A percentile compares a stretch with the other conserved stretches of the same genome.
Evolutionary conservation across 176 grass and related monocot genomes (phyloP).

Genomic region (Eleusine indica): DNA sequence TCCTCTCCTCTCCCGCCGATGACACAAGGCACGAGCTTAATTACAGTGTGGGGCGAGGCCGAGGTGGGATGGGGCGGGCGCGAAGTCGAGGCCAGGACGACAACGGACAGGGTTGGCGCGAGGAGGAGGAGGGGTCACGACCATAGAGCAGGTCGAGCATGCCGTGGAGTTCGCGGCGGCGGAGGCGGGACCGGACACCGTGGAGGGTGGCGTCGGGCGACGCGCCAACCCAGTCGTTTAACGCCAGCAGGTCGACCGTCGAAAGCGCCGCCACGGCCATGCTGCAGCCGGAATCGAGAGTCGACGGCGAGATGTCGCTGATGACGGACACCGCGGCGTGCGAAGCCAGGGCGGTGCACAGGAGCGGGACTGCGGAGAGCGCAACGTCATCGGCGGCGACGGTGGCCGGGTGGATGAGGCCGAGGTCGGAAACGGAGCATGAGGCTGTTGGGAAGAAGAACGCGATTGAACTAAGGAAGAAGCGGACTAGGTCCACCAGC

Average conservation of each 20-base stretch:
- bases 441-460: constrained; percentile 54
- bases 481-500: constrained; percentile 71
- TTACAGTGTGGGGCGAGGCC: no score
- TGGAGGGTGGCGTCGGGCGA: constrained; percentile 35
- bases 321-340: constrained; percentile 58
- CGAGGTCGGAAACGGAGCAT: constrained; percentile 59
- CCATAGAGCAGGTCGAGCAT: constrained; percentile 64
- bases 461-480: constrained; percentile 69
- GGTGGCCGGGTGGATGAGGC: constrained; percentile 45
- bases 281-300: constrained; percentile 44
- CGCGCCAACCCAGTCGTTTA: constrained; percentile 36
- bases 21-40: no score
- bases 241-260: constrained; percentile 51
- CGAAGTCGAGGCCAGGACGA: no score
- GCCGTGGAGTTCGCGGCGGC: constrained; percentile 35
- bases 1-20: no score
- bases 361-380: constrained; percentile 41
- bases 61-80: no score
- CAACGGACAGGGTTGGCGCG: no score
- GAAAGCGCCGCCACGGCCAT: constrained; percentile 46
- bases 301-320: constrained; percentile 68
- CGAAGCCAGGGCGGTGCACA: constrained; percentile 33
- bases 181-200: constrained; percentile 38
- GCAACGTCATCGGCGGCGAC: constrained; percentile 36
- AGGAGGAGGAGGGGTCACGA: neutral